Percentiles rank a stretch among this genome's conserved stretches.
Conservation (phyloP, 106 monocot genomes). For the Apostasia ramifera region DNA sequence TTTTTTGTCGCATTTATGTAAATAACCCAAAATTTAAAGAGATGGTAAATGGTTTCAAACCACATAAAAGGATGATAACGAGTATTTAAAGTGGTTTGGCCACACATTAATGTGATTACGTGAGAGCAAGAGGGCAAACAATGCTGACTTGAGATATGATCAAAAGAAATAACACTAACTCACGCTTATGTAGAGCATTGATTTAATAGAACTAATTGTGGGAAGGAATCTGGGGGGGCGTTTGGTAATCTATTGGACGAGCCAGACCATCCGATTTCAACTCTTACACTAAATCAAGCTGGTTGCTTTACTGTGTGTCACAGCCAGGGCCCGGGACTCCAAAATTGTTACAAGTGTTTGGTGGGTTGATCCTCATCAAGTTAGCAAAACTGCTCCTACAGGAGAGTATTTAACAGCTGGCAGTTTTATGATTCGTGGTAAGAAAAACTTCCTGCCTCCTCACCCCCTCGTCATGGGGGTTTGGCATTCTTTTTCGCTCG, state of each 20-base stretch:
- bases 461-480: conserved; percentile 94
- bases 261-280: conserved; percentile 73
- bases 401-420: conserved; percentile 98
- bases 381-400: conserved; percentile 98
- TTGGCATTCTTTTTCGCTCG: conserved; percentile 91
- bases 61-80: no score
- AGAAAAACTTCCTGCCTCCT: conserved; percentile 96
- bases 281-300: conserved; percentile 93
- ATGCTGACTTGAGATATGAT: no score
- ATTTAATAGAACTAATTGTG: no score
- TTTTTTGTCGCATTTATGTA: no score
- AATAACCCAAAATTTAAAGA: no score
- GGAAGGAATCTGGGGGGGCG: no score
- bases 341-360: conserved; percentile 99
- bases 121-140: no score
- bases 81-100: no score
- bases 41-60: no score
- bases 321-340: conserved; percentile 95
- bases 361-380: conserved; percentile 99
- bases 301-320: conserved; percentile 97
- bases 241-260: conserved; percentile 19
- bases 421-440: conserved; percentile 99
- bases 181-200: no score
- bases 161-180: no score
- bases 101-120: no score